These are phyloP conservation scores for Nakazawaea wyomingensis DNA, from an alignment of 805 yeast genomes.

Conservation along the genomic window DNA sequence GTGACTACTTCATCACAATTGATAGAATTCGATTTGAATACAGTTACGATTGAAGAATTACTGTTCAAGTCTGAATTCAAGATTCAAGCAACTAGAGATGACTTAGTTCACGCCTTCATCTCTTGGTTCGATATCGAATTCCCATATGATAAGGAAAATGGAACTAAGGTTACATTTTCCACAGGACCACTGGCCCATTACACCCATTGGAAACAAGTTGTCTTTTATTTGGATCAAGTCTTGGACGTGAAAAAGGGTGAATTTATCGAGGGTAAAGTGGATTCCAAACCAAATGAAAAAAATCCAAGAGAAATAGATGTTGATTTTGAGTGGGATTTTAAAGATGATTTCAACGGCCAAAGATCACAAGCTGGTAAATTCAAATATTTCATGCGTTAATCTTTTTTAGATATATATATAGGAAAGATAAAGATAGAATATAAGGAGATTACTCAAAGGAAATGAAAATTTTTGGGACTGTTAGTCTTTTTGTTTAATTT, in stretches of 20 bases:
- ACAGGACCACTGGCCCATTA: slow-evolving; percentile 93
- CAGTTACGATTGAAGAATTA: slow-evolving; percentile 76
- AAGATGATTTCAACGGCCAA: slow-evolving; percentile 38
- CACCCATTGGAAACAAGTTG: slow-evolving; percentile 99
- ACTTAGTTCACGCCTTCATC: slow-evolving; percentile 80
- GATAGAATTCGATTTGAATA: slow-evolving; percentile 83
- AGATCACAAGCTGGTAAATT: slow-evolving; percentile 57
- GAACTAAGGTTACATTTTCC: slow-evolving; percentile 66
- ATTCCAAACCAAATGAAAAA: slow-evolving; percentile 65
- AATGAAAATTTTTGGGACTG: too few species aligned
- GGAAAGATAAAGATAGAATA: too few species aligned
- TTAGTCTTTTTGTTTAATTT: too few species aligned
- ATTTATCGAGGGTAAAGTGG: slow-evolving; percentile 60
- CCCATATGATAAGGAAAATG: slow-evolving; percentile 48
- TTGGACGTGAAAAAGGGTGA: slow-evolving; percentile 76
- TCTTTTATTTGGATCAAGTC: slow-evolving; percentile 82
- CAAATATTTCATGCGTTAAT: slow-evolving; percentile 67
- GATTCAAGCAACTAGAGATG: slow-evolving; percentile 71
- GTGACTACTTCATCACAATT: slow-evolving; percentile 68
- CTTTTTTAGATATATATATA: too few species aligned
- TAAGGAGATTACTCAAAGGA: too few species aligned
- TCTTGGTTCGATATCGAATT: slow-evolving; percentile 95
- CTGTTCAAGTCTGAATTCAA: slow-evolving; percentile 69
- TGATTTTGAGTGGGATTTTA: slow-evolving; percentile 55
- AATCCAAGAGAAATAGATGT: slow-evolving; percentile 93